These are phyloP conservation scores for Noccaea caerulescens DNA, from an alignment of 345 rosid genomes.

Conservation along the genomic window DNA sequence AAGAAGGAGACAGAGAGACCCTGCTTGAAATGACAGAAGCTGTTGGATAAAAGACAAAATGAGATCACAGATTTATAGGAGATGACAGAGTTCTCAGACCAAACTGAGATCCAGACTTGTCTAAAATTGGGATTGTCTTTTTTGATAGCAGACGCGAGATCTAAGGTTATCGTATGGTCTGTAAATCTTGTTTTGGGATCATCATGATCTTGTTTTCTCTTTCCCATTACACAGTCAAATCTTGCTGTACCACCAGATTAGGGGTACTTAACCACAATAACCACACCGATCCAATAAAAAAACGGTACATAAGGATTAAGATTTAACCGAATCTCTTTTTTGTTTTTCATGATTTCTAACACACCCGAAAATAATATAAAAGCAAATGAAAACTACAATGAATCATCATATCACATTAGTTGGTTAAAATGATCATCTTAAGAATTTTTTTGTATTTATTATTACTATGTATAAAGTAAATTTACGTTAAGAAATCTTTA, in stretches of 20 bases:
- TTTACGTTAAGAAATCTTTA: too few relatives aligned
- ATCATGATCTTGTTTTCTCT: constrained; percentile 16
- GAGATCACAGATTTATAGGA: constrained; percentile 26
- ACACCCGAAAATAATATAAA: background rate
- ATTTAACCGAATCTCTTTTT: background rate
- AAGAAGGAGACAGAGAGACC: constrained; percentile 36
- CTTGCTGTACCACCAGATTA: constrained; percentile 19
- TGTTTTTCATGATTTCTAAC: background rate
- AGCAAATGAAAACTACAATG: too few relatives aligned
- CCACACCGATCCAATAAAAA: constrained; percentile 1
- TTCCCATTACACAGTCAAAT: constrained; percentile 31
- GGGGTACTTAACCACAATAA: constrained; percentile 9
- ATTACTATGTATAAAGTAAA: too few relatives aligned
- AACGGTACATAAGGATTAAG: background rate
- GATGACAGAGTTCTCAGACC: constrained; percentile 14
- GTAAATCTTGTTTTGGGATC: constrained; percentile 24
- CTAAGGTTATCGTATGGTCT: constrained; percentile 24
- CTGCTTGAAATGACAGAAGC: constrained; percentile 33
- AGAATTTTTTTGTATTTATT: too few relatives aligned
- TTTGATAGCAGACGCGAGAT: constrained; percentile 1
- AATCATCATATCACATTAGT: too few relatives aligned
- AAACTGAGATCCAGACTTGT: constrained; percentile 37
- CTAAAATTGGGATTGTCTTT: constrained; percentile 33
- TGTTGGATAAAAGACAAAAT: constrained; percentile 31
- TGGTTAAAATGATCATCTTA: too few relatives aligned